These are phyloP conservation scores for Ustilago cynodontis DNA, from an alignment of 1,284 basidiomycete species.

Conservation along the genomic window DNA sequence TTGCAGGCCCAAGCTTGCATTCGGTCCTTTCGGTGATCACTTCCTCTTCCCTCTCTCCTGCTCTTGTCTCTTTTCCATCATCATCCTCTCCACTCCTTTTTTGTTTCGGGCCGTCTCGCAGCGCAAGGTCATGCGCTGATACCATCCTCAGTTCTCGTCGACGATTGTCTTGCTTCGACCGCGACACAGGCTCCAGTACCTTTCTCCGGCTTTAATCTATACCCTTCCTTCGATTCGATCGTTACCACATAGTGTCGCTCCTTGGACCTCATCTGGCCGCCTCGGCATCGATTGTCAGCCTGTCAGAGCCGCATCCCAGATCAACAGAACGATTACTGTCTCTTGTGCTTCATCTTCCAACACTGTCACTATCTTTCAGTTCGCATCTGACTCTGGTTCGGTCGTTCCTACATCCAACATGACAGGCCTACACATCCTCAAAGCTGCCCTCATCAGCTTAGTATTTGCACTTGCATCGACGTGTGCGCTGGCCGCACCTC, in stretches of 20 bases:
- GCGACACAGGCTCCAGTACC: neutral
- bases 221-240: neutral
- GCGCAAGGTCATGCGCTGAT: constrained; percentile 11
- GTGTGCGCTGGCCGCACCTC: constrained; percentile 39
- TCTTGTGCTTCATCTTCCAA: neutral
- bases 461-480: constrained; percentile 23
- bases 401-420: neutral
- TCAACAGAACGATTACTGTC: neutral
- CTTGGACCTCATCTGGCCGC: neutral
- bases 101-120: neutral
- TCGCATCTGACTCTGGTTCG: neutral
- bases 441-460: neutral
- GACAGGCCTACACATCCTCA: neutral
- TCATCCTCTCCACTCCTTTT: neutral
- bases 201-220: constrained; percentile 1
- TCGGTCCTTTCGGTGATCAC: neutral
- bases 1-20: neutral
- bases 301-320: neutral
- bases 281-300: neutral
- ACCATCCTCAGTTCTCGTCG: neutral
- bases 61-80: neutral
- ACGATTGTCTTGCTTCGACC: neutral
- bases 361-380: too few relatives aligned
- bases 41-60: neutral
- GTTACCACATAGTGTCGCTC: neutral